A percentile compares a stretch with the other conserved stretches of the same genome.
phyloP scores from a whole-genome alignment of 2,329 filamentous ascomycete species.

The Stromatinia cepivora region DNA sequence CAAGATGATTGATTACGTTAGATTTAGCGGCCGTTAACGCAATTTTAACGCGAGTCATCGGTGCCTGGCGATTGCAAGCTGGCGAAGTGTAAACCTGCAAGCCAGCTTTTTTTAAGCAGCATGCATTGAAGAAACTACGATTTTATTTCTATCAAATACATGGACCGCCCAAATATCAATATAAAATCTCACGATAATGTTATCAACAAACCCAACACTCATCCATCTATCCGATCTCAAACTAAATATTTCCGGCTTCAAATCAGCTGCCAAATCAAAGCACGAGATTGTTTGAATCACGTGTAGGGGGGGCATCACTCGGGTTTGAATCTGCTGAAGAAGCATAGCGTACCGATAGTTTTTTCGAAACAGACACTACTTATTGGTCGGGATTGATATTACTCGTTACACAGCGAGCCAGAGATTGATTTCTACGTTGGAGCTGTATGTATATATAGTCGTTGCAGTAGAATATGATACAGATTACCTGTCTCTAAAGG shows the following conservation, averaged over 20 bases:
- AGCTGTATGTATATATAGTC: not conserved
- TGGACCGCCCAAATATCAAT: too few species aligned
- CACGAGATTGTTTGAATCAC: constrained; percentile 14
- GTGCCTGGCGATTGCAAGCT: constrained; percentile 20
- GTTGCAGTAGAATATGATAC: not conserved
- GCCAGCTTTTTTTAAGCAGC: not conserved
- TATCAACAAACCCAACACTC: not conserved
- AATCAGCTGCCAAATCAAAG: not conserved
- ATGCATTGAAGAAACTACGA: not conserved
- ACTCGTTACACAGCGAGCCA: not conserved
- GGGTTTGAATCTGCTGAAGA: not conserved
- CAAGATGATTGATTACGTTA: constrained; percentile 20
- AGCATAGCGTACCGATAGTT: too few species aligned
- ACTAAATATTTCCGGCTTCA: not conserved
- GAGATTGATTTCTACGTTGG: not conserved
- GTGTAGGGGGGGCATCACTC: not conserved
- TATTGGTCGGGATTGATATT: not conserved
- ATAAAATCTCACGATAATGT: too few species aligned
- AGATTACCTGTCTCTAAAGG: not conserved
- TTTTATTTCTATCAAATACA: not conserved
- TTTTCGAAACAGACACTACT: too few species aligned
- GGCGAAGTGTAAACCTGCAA: constrained; percentile 1
- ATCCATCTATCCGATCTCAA: not conserved
- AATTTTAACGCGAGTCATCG: constrained; percentile 24
- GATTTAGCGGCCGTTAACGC: constrained; percentile 7